A percentile compares a stretch with the other conserved stretches of the same genome.
Evolutionary conservation across 116 monocot species (phyloP).

Genomic region (Dioscorea cayenensis): DNA sequence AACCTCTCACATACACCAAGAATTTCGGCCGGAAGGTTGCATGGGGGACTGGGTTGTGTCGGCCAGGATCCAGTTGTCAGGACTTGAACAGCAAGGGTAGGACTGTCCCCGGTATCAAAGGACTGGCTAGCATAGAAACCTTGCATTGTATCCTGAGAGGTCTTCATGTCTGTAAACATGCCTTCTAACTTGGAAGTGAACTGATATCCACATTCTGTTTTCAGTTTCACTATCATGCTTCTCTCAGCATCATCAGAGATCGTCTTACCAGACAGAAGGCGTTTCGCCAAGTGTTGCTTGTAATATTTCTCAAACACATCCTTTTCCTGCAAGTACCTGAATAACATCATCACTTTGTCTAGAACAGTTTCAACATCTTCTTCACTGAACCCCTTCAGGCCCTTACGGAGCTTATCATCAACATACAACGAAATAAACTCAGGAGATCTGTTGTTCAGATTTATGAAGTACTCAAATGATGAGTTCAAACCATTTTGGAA

Average conservation of each 20-base stretch:
- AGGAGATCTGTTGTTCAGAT: conserved; percentile 82
- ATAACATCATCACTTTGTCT: conserved; percentile 96
- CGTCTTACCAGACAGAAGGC: conserved; percentile 87
- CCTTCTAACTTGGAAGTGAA: conserved; percentile 96
- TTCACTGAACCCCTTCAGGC: conserved; percentile 71
- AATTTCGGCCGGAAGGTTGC: conserved; percentile 87
- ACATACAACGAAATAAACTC: conserved; percentile 90
- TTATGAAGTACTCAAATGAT: conserved; percentile 90
- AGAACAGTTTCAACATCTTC: conserved; percentile 81
- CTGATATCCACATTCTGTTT: conserved; percentile 98
- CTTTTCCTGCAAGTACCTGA: conserved; percentile 85
- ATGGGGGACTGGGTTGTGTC: conserved; percentile 56
- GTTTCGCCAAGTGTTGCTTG: conserved; percentile 96
- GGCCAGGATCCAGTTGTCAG: conserved; percentile 98
- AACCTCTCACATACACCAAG: conserved; percentile 73
- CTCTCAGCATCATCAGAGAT: conserved; percentile 96
- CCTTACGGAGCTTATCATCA: conserved; percentile 85
- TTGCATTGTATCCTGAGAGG: conserved; percentile 93
- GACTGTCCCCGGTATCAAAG: conserved; percentile 39
- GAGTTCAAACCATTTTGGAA: conserved; percentile 94
- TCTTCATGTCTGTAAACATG: conserved; percentile 97
- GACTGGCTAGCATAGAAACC: conserved; percentile 62
- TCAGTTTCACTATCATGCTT: conserved; percentile 88
- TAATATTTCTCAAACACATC: conserved; percentile 98
- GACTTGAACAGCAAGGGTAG: conserved; percentile 70